Evolutionary conservation across 805 yeast genomes (phyloP), one percentile per base, ranked within the genome.

Genomic region (Pichia cephalocereana): DNA sequence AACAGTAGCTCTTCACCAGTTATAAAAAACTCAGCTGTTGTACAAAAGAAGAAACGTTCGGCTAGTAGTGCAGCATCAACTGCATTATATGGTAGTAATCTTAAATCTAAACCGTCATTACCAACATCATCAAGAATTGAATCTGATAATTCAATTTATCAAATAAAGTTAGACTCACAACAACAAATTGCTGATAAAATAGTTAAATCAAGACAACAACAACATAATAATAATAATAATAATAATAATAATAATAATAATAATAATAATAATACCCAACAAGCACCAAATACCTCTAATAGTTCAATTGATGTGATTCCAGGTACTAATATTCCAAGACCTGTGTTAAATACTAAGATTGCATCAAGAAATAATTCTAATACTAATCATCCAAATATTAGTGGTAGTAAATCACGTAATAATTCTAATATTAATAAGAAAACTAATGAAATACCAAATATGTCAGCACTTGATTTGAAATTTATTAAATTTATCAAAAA

Each of bases 321-420:
- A 0, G 83, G 83, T 3, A 77, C 83, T 0, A 77, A 76, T 52
- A 77, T 78, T 40, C 69, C 77, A 46, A 60, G 83, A 46, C 82
- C 82, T 0, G 69, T 66, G 3, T 64, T 76, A 44, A 72, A 70
- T 50, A 65, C 74, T 0, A 54, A 67, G 37, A 55, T 63, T 8
- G 52, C 49, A 19, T 50, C 45, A 15, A 45, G 48, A 42, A 27
- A 44, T 11, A 45, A 39, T 30, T 45, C 46, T 12, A 34, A n/a
- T 10, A 26, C 34, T 11, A 23, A 23, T 23, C 26, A 23, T 23
- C 6, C 26, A 23, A 23, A 5, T 23, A 23, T 4, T 23, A 23
- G 26, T 23, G 26, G 26, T 23, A 23, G 26, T 23, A 51, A 55
- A 6, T 53, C 61, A 11, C 46, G 54, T 38, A 45, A 45, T 27